Evolutionary conservation across 306 rosid species (phyloP).

Genomic region (Quercus gilva): DNA sequence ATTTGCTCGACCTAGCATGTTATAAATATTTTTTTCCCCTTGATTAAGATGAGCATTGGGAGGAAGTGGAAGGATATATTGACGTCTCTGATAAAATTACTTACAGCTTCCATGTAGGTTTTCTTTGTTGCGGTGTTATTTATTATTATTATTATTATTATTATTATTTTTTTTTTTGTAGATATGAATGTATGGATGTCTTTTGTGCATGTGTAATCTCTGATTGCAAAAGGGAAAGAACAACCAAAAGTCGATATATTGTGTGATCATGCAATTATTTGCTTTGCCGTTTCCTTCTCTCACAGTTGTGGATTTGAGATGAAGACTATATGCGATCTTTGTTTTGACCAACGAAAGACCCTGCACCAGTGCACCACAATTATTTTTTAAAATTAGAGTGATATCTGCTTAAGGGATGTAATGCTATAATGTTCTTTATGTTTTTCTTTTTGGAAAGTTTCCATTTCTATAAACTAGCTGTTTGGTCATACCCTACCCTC

Average conservation of each 20-base stretch:
- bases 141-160: no score
- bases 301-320: neutral
- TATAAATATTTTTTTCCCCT: no score
- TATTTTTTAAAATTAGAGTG: neutral
- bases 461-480: neutral
- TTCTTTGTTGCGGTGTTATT: no score
- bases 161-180: no score
- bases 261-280: constrained; percentile 37
- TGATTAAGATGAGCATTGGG: no score
- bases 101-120: no score
- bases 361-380: no score
- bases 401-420: neutral
- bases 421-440: neutral
- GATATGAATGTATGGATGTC: no score
- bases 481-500: neutral
- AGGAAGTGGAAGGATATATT: no score
- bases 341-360: neutral
- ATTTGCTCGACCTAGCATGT: neutral
- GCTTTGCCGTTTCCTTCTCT: constrained; percentile 18
- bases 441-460: neutral
- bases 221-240: constrained; percentile 45
- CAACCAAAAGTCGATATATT: constrained; percentile 62
- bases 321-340: neutral
- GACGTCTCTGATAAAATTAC: no score
- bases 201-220: no score